Conservation (phyloP, 768 basidiomycete species). For the Boletus rubropictus region DNA sequence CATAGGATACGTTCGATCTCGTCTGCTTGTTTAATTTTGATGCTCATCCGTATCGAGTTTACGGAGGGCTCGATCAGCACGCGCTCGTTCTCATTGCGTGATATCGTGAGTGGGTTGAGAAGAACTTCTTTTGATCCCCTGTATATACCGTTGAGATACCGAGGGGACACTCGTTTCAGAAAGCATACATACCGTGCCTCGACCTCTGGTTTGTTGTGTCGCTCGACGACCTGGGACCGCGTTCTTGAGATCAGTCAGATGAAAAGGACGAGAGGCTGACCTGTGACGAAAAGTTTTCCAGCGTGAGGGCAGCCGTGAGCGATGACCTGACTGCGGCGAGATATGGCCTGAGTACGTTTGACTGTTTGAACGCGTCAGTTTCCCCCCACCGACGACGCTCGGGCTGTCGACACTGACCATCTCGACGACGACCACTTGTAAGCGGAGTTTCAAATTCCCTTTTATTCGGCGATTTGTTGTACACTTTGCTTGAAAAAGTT, state of each 20-base stretch:
- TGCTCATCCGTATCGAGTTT: constrained; percentile 94
- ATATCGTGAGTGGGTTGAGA: constrained; percentile 88
- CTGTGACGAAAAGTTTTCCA: constrained; percentile 98
- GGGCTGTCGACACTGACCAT: constrained; percentile 45
- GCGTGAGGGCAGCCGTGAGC: constrained; percentile 92
- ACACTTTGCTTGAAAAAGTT: constrained; percentile 5
- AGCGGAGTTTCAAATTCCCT: constrained; percentile 43
- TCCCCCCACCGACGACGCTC: background rate
- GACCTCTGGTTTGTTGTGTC: constrained; percentile 96
- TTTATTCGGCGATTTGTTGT: background rate
- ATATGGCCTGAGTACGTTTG: constrained; percentile 92
- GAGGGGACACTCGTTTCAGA: background rate
- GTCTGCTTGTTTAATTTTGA: constrained; percentile 99
- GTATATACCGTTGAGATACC: constrained; percentile 9
- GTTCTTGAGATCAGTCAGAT: constrained; percentile 8
- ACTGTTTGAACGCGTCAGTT: constrained; percentile 43
- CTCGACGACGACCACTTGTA: constrained; percentile 15
- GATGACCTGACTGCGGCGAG: constrained; percentile 94
- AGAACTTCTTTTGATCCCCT: constrained; percentile 93
- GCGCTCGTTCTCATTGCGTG: constrained; percentile 94
- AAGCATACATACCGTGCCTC: constrained; percentile 63
- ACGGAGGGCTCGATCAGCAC: constrained; percentile 96
- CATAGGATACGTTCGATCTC: constrained; percentile 97
- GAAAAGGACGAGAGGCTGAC: constrained; percentile 11
- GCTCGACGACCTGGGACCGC: constrained; percentile 72